Conservation (phyloP, 2,329 filamentous ascomycete species). For the Pseudogymnoascus sp. region DNA sequence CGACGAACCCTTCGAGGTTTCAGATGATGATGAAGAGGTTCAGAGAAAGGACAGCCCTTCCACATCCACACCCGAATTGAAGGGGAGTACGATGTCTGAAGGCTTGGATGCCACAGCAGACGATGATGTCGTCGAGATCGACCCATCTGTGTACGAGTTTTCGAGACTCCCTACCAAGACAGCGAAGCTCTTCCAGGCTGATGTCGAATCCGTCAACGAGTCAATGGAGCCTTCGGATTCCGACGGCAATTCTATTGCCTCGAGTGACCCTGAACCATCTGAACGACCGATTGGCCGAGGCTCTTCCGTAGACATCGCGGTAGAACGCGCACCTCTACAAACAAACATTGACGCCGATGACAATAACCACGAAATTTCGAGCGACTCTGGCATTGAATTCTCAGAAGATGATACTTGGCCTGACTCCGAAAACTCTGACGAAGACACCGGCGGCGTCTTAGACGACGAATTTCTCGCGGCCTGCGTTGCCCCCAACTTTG, state of each 20-base stretch:
- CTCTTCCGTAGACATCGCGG: not conserved
- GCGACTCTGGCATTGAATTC: not conserved
- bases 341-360: not conserved
- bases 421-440: not conserved
- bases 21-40: not conserved
- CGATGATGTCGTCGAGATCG: not conserved
- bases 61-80: not conserved
- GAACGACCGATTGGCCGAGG: not conserved
- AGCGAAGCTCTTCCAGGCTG: not conserved
- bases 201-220: not conserved
- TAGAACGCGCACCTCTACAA: not conserved
- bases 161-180: not conserved
- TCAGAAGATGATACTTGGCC: not conserved
- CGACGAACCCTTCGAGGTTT: not conserved
- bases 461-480: not conserved
- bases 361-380: not conserved
- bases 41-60: not conserved
- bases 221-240: not conserved
- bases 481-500: not conserved
- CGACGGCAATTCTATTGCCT: not conserved
- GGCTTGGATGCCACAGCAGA: not conserved
- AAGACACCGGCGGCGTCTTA: not conserved
- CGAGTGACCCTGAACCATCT: not conserved
- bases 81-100: not conserved
- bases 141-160: not conserved